Evolutionary conservation across 345 rosid species (phyloP), one percentile per base, ranked within the genome.

Genomic region (Eucalyptus caleyi): DNA sequence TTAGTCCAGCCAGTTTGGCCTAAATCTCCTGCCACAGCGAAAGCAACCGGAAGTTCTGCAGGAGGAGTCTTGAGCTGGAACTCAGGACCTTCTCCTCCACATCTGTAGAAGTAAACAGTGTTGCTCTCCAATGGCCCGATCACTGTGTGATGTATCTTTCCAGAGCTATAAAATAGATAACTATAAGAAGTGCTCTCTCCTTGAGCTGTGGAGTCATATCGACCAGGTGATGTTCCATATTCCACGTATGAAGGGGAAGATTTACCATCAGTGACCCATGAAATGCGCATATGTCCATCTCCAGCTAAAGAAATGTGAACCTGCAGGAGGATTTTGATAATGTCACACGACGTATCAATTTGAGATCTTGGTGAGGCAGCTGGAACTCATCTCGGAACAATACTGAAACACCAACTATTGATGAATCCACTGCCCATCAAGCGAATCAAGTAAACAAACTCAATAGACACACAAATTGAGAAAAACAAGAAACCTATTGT

Each of bases 1-100:
- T 97, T 94, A 62, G 99, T 98, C 99, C 99, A 98, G 81, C 96
- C 99, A 72, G 98, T 95, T 93, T 97, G 99, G 23, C 99, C 99
- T 88, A 98, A 94, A 95, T 98, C 99, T 86, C 96, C 99, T n/a
- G 97, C 99, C 90, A 98, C 97, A 6, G 99, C 97, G 86, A 98
- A 98, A 60, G 97, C 94, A 90, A 98, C 88, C 2, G 97, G 99
- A 89, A 97, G 92, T 90, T 93, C 92, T 83, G 94, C 92, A 3
- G 97, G 99, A 56, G 99, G 98, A 87, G 98, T 96, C 93, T 94
- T 98, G 53, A 98, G 92, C 93, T 98, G 96, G 91, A 96, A 94
- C 93, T 98, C 99, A 12, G 97, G 93, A 88, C 96, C 99, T 91
- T 89, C 94, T 88, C 96, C 97, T 45, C 99, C 96, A 80, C 99